Percentiles rank a stretch among this genome's conserved stretches.
Evolutionary conservation across 1,284 basidiomycete species (phyloP).

Genomic region (Lignosus rhinocerotis): DNA sequence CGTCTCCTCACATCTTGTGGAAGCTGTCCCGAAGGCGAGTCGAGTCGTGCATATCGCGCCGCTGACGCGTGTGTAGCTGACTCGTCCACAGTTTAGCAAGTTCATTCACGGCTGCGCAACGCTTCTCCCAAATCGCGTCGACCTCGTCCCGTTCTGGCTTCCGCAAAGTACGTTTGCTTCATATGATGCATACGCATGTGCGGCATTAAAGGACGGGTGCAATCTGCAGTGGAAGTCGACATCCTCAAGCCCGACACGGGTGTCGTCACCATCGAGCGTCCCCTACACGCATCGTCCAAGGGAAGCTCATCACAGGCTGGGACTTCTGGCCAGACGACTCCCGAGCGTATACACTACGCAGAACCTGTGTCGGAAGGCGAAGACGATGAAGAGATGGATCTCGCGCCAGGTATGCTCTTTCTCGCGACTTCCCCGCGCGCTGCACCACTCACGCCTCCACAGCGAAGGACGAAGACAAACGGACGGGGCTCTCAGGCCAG

Average conservation of each 20-base stretch:
- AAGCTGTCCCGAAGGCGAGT: constrained; percentile 79
- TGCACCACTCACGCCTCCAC: background rate
- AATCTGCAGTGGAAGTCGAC: constrained; percentile 79
- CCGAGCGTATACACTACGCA: constrained; percentile 57
- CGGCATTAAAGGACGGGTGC: constrained; percentile 1
- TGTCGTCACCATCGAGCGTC: constrained; percentile 78
- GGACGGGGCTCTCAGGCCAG: constrained; percentile 71
- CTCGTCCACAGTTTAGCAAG: constrained; percentile 57
- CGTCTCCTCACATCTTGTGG: constrained; percentile 91
- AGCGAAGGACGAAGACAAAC: constrained; percentile 77
- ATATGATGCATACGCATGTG: background rate
- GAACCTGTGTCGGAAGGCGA: constrained; percentile 93
- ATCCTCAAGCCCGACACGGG: constrained; percentile 88
- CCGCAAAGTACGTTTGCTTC: constrained; percentile 73
- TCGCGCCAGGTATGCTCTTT: constrained; percentile 43
- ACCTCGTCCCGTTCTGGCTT: constrained; percentile 99
- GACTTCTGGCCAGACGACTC: constrained; percentile 54
- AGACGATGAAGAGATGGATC: constrained; percentile 75
- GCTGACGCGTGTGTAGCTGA: constrained; percentile 8
- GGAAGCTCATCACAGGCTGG: constrained; percentile 43
- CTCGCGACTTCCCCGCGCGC: background rate
- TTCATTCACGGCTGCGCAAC: constrained; percentile 98
- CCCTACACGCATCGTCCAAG: constrained; percentile 46
- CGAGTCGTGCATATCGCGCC: constrained; percentile 22
- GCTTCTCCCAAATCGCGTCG: constrained; percentile 89